Conservation (phyloP, 2,329 filamentous ascomycete species). For the Alternaria triticimaculans region DNA sequence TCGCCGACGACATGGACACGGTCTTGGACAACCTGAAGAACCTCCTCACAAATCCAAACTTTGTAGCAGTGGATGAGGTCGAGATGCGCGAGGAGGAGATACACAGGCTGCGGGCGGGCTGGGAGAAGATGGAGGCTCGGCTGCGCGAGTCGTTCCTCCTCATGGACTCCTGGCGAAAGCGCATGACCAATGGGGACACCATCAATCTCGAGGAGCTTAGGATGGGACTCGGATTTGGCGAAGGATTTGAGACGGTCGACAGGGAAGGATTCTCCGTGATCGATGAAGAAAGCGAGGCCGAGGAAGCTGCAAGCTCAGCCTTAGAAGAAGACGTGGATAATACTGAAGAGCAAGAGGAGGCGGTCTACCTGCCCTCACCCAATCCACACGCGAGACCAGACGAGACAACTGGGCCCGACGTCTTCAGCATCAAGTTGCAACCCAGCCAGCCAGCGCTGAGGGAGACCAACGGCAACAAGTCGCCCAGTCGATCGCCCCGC, state of each 20-base stretch:
- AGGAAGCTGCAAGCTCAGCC: slow-evolving; percentile 35
- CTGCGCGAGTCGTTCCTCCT: slow-evolving; percentile 90
- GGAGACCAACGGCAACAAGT: slow-evolving; percentile 47
- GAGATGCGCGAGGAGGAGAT: slow-evolving; percentile 94
- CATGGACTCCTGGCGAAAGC: slow-evolving; percentile 89
- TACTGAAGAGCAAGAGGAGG: slow-evolving; percentile 14
- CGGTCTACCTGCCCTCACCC: slow-evolving; percentile 31
- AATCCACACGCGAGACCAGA: slow-evolving; percentile 25
- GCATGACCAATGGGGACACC: slow-evolving; percentile 73
- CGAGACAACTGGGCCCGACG: slow-evolving; percentile 31
- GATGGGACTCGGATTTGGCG: slow-evolving; percentile 67
- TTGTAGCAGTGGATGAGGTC: slow-evolving; percentile 94
- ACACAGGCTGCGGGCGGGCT: slow-evolving; percentile 77
- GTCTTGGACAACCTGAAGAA: slow-evolving; percentile 82
- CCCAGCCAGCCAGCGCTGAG: slow-evolving; percentile 39
- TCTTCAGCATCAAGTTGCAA: slow-evolving; percentile 45
- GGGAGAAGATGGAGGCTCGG: slow-evolving; percentile 90
- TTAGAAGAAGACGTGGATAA: slow-evolving; percentile 41
- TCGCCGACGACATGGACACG: slow-evolving; percentile 75
- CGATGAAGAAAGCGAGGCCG: slow-evolving; percentile 29
- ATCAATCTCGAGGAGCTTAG: slow-evolving; percentile 68
- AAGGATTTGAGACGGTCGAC: slow-evolving; percentile 49
- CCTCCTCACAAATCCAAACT: slow-evolving; percentile 92
- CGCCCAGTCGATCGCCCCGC: slow-evolving; percentile 46
- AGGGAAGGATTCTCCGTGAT: slow-evolving; percentile 39